Evolutionary conservation across 345 rosid genomes (phyloP), one percentile per base, ranked within the genome.

Genomic region (Abelmoschus esculentus): DNA sequence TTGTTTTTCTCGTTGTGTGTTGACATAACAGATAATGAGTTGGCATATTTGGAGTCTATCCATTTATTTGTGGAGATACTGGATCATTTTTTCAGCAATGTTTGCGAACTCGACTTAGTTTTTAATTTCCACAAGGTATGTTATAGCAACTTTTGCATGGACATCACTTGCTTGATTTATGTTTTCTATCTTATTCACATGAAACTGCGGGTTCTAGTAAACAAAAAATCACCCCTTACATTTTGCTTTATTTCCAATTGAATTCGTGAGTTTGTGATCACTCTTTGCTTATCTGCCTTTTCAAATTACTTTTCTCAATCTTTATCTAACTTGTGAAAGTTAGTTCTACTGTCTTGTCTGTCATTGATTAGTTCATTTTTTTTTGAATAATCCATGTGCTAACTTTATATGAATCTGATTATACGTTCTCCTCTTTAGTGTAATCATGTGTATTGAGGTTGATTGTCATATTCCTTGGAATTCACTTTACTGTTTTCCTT

Each of bases 61-160:
- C 98, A 93, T 81, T 79, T 93, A 75, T 93, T 93, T 78, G 98
- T 93, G 73, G 98, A 93, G 85, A 89, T 93, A 32, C 74, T 93
- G 81, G 98, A 93, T 74, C 98, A 93, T 86, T 93, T 93, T 90
- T 93, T 93, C 85, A 93, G 98, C 91, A 93, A 91, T 70, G 98
- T 93, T 42, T 93, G 98, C 59, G 98, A 93, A 80, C 90, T 93
- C 11, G 98, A 93, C 80, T 83, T 93, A 81, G 98, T 93, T 15
- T 93, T 93, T 76, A 93, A 93, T 75, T 91, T 93, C 74, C 91
- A 91, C 84, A 93, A 93, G 98, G 98, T 93, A 75, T 49, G 76
- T 60, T 49, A 34, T 55, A 11, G 22, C n/a, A 42, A 11, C 69
- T 50, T 60, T 28, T 42, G 13, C 14, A 7, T 36, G 32, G 58